Evolutionary conservation across 306 rosid species (phyloP).

Genomic region (Oemleria cerasiformis): DNA sequence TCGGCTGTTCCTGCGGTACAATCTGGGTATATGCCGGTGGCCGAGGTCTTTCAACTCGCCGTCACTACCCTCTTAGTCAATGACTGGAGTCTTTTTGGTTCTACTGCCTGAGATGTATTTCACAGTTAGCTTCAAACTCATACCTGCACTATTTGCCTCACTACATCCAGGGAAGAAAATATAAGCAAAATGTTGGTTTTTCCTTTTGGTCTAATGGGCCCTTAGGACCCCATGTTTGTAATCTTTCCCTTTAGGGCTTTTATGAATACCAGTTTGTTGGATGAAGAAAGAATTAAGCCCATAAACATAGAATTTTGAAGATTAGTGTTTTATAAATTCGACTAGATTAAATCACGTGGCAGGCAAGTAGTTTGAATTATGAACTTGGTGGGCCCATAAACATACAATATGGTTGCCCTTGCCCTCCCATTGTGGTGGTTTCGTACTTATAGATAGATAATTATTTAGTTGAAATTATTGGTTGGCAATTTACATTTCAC

Average conservation of each 20-base stretch:
- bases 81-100: conserved; percentile 72
- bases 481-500: conserved; percentile 42
- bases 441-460: conserved; percentile 37
- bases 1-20: conserved; percentile 63
- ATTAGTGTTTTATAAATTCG: conserved; percentile 22
- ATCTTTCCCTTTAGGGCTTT: background rate
- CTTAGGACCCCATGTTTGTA: background rate
- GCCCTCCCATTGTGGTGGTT: conserved; percentile 25
- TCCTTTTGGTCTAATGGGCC: too few relatives aligned
- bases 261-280: background rate
- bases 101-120: conserved; percentile 21
- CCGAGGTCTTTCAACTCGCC: conserved; percentile 64
- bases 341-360: conserved; percentile 48
- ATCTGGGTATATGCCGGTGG: conserved; percentile 66
- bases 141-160: background rate
- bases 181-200: background rate
- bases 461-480: conserved; percentile 34
- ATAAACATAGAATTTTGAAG: too few relatives aligned
- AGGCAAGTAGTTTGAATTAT: conserved; percentile 52
- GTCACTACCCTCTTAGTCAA: conserved; percentile 67
- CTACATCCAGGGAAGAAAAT: background rate
- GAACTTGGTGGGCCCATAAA: conserved; percentile 28
- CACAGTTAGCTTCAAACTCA: background rate
- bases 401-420: conserved; percentile 21
- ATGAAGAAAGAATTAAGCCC: too few relatives aligned